Percentiles rank a stretch among this genome's conserved stretches.
phyloP scores from a whole-genome alignment of 495 filamentous ascomycete species.

The Lasiosphaeris hirsuta region DNA sequence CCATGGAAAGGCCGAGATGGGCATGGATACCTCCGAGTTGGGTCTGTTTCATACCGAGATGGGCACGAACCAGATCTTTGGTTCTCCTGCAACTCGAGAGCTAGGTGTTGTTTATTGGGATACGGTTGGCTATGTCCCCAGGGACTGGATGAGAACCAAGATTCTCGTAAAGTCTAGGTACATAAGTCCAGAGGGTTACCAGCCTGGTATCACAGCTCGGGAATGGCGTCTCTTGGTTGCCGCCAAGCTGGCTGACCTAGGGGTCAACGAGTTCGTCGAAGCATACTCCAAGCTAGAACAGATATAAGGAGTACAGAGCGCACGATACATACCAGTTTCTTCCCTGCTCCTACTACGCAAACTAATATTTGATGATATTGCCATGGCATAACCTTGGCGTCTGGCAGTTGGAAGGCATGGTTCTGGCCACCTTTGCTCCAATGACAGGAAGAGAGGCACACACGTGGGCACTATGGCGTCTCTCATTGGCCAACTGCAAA shows the following conservation, averaged over 20 bases:
- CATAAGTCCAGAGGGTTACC: constrained; percentile 18
- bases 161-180: constrained; percentile 9
- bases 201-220: not conserved
- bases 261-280: not conserved
- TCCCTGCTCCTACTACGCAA: too few species aligned
- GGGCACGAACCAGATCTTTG: constrained; percentile 13
- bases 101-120: constrained; percentile 19
- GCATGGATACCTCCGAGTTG: constrained; percentile 12
- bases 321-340: too few species aligned
- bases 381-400: too few species aligned
- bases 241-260: constrained; percentile 2
- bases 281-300: too few species aligned
- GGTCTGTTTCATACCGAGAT: constrained; percentile 19
- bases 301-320: too few species aligned
- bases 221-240: constrained; percentile 10
- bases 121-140: constrained; percentile 13
- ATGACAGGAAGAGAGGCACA: too few species aligned
- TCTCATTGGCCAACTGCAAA: too few species aligned
- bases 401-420: too few species aligned
- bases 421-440: too few species aligned
- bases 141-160: constrained; percentile 19
- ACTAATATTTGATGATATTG: too few species aligned
- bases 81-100: not conserved
- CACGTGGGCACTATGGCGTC: too few species aligned
- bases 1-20: constrained; percentile 5